Evolutionary conservation across 768 basidiomycete species (phyloP).

Genomic region (Cantharellus cinnabarinus): DNA sequence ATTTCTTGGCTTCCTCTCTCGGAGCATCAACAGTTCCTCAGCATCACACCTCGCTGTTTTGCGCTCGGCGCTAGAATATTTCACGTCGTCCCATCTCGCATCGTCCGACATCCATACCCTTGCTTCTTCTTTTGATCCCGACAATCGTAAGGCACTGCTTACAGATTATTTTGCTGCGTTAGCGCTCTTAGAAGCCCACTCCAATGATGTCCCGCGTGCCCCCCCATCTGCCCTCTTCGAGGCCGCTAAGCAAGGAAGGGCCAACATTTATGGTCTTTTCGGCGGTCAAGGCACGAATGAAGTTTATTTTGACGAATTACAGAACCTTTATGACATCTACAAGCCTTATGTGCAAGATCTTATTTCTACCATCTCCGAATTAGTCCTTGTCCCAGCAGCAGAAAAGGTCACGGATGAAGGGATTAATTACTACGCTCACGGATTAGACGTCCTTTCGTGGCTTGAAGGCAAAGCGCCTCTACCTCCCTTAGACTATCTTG

Average conservation of each 20-base stretch:
- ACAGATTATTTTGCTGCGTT: conserved; percentile 62
- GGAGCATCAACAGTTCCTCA: background rate
- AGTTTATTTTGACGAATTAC: conserved; percentile 92
- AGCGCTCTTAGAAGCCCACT: conserved; percentile 39
- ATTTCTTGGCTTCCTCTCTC: background rate
- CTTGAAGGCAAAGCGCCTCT: conserved; percentile 46
- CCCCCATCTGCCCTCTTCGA: conserved; percentile 49
- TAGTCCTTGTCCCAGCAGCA: conserved; percentile 54
- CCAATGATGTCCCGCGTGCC: conserved; percentile 33
- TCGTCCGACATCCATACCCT: conserved; percentile 66
- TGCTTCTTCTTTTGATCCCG: conserved; percentile 49
- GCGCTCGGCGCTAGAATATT: conserved; percentile 46
- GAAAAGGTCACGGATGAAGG: conserved; percentile 29
- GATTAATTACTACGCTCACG: conserved; percentile 47
- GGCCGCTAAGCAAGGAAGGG: conserved; percentile 38
- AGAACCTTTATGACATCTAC: conserved; percentile 80
- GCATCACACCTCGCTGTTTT: background rate
- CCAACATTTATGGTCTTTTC: conserved; percentile 77
- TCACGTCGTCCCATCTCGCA: conserved; percentile 53
- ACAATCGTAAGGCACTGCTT: conserved; percentile 57
- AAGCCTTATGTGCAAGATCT: conserved; percentile 63
- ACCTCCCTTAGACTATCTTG: conserved; percentile 69
- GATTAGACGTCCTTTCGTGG: conserved; percentile 72
- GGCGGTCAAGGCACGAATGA: conserved; percentile 98
- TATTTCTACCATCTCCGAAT: conserved; percentile 37